Evolutionary conservation across 306 rosid genomes (phyloP), one percentile per base, ranked within the genome.

Genomic region (Cajanus cajan): DNA sequence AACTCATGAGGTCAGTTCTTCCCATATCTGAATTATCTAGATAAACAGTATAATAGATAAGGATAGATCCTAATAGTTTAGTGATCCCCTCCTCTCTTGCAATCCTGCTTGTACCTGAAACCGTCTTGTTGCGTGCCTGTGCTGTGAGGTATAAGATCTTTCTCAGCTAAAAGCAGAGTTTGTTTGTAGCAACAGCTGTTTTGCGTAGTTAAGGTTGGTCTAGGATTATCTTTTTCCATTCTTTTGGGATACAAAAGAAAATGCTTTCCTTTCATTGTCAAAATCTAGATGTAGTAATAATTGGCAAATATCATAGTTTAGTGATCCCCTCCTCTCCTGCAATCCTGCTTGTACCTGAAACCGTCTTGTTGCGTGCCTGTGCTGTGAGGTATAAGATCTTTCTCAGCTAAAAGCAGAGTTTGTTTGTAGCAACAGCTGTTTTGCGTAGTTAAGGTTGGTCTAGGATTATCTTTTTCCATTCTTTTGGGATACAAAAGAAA

Each of bases 121-220:
- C 36, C 58, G 14, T 74, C 11, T 19, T 40, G 6, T 8, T 52
- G 7, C 9, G 44, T 14, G 85, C 37, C 47, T 69, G 4, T 28
- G 8, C 67, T 6, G 59, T 40, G 48, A 58, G 58, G 54, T 61
- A 3, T 47, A 28, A 37, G 59, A 37, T 57, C 48, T 78, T 73
- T 48, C 33, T 50, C 19, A 34, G 40, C 18, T 18, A 61, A 48
- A 74, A 34, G 36, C n/a, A 47, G 31, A 5, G 52, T 69, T 63
- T 59, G 47, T 34, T 73, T 68, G 50, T 79, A 24, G 77, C 78
- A 24, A 73, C 78, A 28, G 36, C 73, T 33, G 33, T 47, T 74
- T 55, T 28, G 18, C 16, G 33, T 76, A 45, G 71, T 22, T 67
- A 19, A 24, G 78, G 15, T 51, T 70, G 44, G 54, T 31, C 41